These are phyloP conservation scores for Geotrichum aggregatum DNA, from an alignment of 1,139 yeast genomes.

Conservation along the genomic window DNA sequence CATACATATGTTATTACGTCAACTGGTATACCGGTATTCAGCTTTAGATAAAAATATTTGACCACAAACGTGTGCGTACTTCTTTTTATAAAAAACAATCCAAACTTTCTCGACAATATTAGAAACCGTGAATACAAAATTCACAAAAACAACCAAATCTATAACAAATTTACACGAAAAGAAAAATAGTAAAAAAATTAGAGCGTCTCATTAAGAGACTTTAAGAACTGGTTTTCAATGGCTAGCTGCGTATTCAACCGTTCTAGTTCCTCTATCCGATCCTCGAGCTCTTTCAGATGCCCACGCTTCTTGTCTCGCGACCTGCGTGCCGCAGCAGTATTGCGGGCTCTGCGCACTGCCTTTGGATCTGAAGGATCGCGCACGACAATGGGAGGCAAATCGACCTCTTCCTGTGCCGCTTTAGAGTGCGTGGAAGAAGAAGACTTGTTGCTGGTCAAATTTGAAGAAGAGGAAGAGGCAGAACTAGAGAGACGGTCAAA, in stretches of 20 bases:
- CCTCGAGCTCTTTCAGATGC: constrained; percentile 79
- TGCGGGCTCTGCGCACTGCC: constrained; percentile 80
- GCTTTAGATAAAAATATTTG: no score
- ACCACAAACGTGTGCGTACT: no score
- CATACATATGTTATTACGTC: no score
- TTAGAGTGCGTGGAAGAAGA: background rate
- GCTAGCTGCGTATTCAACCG: constrained; percentile 9
- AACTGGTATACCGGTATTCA: no score
- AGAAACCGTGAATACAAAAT: no score
- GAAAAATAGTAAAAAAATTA: background rate
- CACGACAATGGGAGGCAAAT: constrained; percentile 55
- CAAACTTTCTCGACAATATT: no score
- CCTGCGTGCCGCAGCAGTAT: constrained; percentile 95
- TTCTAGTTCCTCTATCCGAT: constrained; percentile 58
- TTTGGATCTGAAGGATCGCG: constrained; percentile 57
- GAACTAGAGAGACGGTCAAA: background rate
- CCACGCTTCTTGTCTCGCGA: constrained; percentile 91
- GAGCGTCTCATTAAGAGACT: background rate
- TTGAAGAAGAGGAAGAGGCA: background rate
- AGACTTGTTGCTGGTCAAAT: no score
- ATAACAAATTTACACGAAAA: background rate
- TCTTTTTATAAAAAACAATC: no score
- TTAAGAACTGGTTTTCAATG: constrained; percentile 20
- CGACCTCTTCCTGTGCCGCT: background rate
- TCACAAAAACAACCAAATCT: no score